Percentiles rank a stretch among this genome's conserved stretches.
phyloP scores from a whole-genome alignment of 345 rosid species.

The Ceriops decandra region DNA sequence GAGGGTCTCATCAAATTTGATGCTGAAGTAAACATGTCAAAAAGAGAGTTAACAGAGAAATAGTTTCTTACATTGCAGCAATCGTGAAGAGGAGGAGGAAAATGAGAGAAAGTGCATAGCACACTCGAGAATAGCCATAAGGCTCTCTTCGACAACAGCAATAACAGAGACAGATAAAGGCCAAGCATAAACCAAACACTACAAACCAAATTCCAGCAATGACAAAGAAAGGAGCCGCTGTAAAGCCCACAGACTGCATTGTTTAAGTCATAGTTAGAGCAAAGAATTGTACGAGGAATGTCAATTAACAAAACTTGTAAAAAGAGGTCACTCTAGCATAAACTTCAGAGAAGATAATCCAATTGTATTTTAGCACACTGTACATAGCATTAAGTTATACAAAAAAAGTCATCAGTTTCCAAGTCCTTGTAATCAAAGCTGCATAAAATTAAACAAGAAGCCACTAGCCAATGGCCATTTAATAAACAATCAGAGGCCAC shows the following conservation, averaged over 20 bases:
- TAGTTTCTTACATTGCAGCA: conserved; percentile 11
- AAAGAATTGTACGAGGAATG: not conserved
- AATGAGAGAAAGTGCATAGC: conserved; percentile 14
- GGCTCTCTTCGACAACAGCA: conserved; percentile 17
- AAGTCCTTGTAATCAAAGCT: no score
- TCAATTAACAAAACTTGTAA: not conserved
- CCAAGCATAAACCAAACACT: conserved; percentile 8
- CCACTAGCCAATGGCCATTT: not conserved
- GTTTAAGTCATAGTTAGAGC: not conserved
- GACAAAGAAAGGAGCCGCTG: conserved; percentile 17
- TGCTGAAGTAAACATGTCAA: not conserved
- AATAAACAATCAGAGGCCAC: not conserved
- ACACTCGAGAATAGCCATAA: conserved; percentile 17
- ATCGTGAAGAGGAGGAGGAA: conserved; percentile 21
- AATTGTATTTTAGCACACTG: no score
- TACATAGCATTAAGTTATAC: no score
- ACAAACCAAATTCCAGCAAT: conserved; percentile 21
- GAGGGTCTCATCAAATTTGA: not conserved
- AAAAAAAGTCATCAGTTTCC: no score
- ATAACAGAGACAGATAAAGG: conserved; percentile 12
- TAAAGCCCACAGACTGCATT: conserved; percentile 25
- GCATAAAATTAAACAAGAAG: not conserved
- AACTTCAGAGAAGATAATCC: no score
- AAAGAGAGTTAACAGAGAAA: not conserved
- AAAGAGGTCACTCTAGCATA: not conserved